These are phyloP conservation scores for Fragosphaeria purpurea DNA, from an alignment of 2,329 filamentous ascomycete genomes.

Conservation along the genomic window DNA sequence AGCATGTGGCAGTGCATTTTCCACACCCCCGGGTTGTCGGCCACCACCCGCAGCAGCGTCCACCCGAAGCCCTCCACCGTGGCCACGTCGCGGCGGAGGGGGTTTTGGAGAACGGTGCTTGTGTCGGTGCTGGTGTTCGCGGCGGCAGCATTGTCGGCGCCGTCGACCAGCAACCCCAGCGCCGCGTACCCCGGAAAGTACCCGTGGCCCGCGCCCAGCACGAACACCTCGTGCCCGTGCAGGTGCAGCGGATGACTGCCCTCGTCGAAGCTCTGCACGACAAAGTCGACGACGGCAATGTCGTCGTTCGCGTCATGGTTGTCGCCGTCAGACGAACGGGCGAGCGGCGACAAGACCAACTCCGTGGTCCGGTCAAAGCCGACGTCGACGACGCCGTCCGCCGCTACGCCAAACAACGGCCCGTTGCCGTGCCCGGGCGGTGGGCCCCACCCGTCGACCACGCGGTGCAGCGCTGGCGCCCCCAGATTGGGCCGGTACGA, in stretches of 20 bases:
- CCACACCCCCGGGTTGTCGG: conserved; percentile 40
- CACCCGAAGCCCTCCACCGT: conserved; percentile 39
- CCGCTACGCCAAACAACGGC: conserved; percentile 36
- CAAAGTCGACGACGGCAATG: conserved; percentile 57
- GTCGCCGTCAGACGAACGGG: too few species aligned
- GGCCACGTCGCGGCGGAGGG: conserved; percentile 36
- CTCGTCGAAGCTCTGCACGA: conserved; percentile 34
- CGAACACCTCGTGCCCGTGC: conserved; percentile 34
- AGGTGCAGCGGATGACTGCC: conserved; percentile 17
- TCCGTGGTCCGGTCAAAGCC: conserved; percentile 31
- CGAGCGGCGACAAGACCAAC: conserved; percentile 56
- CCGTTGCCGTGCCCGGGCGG: conserved; percentile 28
- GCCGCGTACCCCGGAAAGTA: conserved; percentile 35
- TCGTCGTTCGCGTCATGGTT: too few species aligned
- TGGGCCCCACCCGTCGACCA: conserved; percentile 38
- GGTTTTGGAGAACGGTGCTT: conserved; percentile 29
- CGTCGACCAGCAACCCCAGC: conserved; percentile 23
- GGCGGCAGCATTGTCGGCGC: conserved; percentile 25
- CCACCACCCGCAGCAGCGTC: conserved; percentile 36
- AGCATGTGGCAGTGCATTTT: conserved; percentile 30
- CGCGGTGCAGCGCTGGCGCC: conserved; percentile 39
- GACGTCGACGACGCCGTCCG: conserved; percentile 42
- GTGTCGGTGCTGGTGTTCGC: conserved; percentile 22
- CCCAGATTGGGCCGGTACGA: conserved; percentile 40
- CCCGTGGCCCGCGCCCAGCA: conserved; percentile 53